Evolutionary conservation across 768 basidiomycete genomes (phyloP), one percentile per base, ranked within the genome.

Genomic region (Agrocybe pediades): DNA sequence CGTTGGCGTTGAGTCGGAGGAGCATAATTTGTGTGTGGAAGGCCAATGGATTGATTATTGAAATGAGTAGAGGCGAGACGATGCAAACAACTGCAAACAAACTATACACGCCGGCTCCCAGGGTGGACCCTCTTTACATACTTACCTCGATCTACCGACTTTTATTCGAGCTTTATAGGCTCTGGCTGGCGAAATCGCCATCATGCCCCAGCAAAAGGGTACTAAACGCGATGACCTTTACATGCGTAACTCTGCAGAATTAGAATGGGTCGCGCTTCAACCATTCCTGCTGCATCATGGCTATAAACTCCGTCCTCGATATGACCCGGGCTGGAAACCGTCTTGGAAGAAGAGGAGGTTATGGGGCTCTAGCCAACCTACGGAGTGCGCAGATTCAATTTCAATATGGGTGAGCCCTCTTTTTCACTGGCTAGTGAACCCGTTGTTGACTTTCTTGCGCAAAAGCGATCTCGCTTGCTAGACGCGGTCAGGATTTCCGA

Each of bases 271-370:
- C 19, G n/a, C 9, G 20, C 41, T 48, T 11, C 56, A 53, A 36
- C 41, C 56, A 15, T 29, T 44, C 13, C 30, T 57, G 1, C 42
- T 57, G 15, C 15, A 45, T 20, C 9, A 29, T 15, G 56, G 56
- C 11, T 53, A 57, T 21, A 42, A 49, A 24, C 46, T 57, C 7
- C 51, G n/a, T 11, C 26, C 45, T 21, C 25, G 56, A 45, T 57
- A 57, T 24, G 5, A 39, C 30, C 56, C 56, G 11, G 27, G 49
- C 21, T 57, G 51, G 56, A 45, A 41, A 13, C 56, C 56, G 6
- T 53, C 45, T 16, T 57, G 56, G 51, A 19, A 29, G 30, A 47
- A 20, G 29, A 27, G 29, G 30, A 47, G 16, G 46, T 29, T 9
- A 9, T 36, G 46, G 46, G 47, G 29, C 19, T 41, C 42, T 8